Evolutionary conservation across 2,329 filamentous ascomycete species (phyloP).

Genomic region (Blastomyces gilchristii): DNA sequence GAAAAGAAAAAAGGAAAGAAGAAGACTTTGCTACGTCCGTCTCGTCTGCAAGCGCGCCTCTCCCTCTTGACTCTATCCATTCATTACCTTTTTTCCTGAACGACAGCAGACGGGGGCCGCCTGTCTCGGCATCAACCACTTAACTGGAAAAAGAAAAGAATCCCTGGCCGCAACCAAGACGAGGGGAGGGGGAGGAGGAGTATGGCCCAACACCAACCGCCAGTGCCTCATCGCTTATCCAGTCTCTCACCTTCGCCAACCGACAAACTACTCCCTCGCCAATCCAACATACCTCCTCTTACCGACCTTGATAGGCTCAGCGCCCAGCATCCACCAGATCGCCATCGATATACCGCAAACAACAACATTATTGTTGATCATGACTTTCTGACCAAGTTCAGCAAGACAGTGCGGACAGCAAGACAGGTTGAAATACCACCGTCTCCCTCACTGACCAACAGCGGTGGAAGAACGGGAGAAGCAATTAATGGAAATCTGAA

Average conservation of each 20-base stretch:
- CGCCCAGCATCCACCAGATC: background rate
- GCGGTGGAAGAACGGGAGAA: background rate
- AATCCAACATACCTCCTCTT: background rate
- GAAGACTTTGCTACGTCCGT: background rate
- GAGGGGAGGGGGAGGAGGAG: background rate
- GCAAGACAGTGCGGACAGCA: background rate
- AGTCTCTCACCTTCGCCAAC: slow-evolving; percentile 5
- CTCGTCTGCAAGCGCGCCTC: background rate
- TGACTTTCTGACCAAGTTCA: background rate
- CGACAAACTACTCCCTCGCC: background rate
- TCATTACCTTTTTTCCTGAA: background rate
- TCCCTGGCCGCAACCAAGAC: background rate
- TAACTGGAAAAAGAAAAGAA: slow-evolving; percentile 3
- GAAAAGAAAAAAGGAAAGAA: background rate
- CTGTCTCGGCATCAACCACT: background rate
- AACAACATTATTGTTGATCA: slow-evolving; percentile 5
- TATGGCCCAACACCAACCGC: slow-evolving; percentile 7
- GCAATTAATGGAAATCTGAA: background rate
- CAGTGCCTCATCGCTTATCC: slow-evolving; percentile 7
- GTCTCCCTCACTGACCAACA: background rate
- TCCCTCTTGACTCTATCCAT: background rate
- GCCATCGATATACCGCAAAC: background rate
- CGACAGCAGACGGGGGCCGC: background rate
- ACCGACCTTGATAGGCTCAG: slow-evolving; percentile 1
- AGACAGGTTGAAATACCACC: background rate